Evolutionary conservation across 2,329 filamentous ascomycete genomes (phyloP).

Genomic region (Phaeomoniella chlamydospora): DNA sequence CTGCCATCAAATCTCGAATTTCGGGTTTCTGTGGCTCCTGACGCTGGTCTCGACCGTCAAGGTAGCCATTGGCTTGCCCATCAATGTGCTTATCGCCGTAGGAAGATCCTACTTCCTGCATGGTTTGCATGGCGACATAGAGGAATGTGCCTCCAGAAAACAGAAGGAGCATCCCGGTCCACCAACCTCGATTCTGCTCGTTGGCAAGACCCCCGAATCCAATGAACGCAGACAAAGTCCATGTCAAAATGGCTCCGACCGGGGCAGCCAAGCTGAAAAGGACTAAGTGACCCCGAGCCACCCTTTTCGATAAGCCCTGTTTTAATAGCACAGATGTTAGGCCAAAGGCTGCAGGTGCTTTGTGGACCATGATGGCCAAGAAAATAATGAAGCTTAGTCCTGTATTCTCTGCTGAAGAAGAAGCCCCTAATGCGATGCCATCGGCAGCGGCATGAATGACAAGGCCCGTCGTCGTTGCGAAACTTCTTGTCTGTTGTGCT

Average conservation of each 20-base stretch:
- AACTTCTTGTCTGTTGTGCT: constrained; percentile 39
- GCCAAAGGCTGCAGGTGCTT: constrained; percentile 89
- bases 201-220: constrained; percentile 37
- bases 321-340: constrained; percentile 80
- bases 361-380: constrained; percentile 92
- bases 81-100: constrained; percentile 26
- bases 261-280: constrained; percentile 88
- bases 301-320: constrained; percentile 78
- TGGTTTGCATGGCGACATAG: constrained; percentile 98
- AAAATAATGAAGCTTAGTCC: constrained; percentile 85
- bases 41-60: constrained; percentile 20
- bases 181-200: constrained; percentile 59
- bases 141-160: constrained; percentile 94
- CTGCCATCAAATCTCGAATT: constrained; percentile 28
- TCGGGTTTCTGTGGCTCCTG: constrained; percentile 21
- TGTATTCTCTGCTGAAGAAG: constrained; percentile 57
- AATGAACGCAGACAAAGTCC: constrained; percentile 60
- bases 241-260: constrained; percentile 70
- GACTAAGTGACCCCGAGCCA: constrained; percentile 68
- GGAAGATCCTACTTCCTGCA: constrained; percentile 53
- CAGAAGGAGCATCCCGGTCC: constrained; percentile 82
- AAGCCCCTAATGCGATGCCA: constrained; percentile 89
- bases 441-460: constrained; percentile 93
- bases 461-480: constrained; percentile 84
- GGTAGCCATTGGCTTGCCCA: constrained; percentile 26